phyloP scores from a whole-genome alignment of 108 stramenopile species.

The Cyclotella baltica region DNA sequence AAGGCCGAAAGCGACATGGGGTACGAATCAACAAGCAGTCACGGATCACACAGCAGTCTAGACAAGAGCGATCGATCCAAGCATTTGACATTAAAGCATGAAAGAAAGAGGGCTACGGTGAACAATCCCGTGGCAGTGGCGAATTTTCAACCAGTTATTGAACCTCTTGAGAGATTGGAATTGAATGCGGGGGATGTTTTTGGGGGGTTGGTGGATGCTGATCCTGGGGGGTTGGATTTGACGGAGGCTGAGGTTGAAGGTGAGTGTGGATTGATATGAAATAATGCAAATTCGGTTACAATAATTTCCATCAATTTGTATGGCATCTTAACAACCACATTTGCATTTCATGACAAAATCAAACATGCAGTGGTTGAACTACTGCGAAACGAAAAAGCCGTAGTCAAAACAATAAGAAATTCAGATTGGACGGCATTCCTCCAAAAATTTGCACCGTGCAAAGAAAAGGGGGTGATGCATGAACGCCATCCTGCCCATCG shows the following conservation, averaged over 20 bases:
- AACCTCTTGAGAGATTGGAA: conserved; percentile 72
- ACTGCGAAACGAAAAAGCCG: conserved; percentile 64
- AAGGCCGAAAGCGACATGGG: conserved; percentile 42
- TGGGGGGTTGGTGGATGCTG: conserved; percentile 54
- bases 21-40: conserved; percentile 53
- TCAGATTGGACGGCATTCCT: conserved; percentile 85
- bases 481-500: conserved; percentile 39
- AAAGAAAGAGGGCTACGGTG: conserved; percentile 2
- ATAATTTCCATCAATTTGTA: too few relatives aligned
- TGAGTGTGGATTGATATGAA: too few relatives aligned
- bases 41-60: conserved; percentile 23
- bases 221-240: conserved; percentile 44
- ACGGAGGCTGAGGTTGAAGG: conserved; percentile 71
- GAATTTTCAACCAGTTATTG: conserved; percentile 74
- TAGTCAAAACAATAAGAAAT: conserved; percentile 86
- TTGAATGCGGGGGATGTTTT: conserved; percentile 71
- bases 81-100: background rate
- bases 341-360: background rate
- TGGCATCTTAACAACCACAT: too few relatives aligned
- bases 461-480: conserved; percentile 28
- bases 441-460: conserved; percentile 61
- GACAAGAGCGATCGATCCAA: conserved; percentile 13
- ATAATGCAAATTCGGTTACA: too few relatives aligned
- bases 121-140: conserved; percentile 53
- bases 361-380: conserved; percentile 58